A percentile compares a stretch with the other conserved stretches of the same genome.
Evolutionary conservation across 1,284 basidiomycete genomes (phyloP).

Genomic region (Exobasidium rhododendri): DNA sequence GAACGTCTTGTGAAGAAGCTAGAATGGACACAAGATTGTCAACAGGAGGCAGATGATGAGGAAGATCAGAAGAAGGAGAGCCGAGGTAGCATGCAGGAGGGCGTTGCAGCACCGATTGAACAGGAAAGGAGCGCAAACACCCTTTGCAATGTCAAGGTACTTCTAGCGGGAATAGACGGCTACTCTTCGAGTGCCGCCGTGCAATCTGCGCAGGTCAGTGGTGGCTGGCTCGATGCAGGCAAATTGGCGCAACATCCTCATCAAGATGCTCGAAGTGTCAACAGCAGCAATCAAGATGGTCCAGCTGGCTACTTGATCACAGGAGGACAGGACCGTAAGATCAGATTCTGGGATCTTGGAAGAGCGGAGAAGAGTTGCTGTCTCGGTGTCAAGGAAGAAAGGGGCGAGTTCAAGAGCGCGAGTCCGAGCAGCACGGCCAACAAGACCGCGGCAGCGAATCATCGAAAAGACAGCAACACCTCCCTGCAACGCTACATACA

Average conservation of each 20-base stretch:
- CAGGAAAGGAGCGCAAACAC: not conserved
- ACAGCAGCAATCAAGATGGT: constrained; percentile 11
- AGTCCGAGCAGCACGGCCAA: not conserved
- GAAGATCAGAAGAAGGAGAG: not conserved
- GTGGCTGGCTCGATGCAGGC: constrained; percentile 46
- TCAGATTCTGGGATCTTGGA: constrained; percentile 76
- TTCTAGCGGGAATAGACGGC: constrained; percentile 38
- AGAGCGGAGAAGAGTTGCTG: constrained; percentile 61
- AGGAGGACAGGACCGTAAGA: constrained; percentile 74
- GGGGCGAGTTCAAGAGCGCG: constrained; percentile 17
- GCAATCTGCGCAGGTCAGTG: constrained; percentile 20
- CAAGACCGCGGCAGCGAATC: not conserved
- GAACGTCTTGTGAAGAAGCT: constrained; percentile 31
- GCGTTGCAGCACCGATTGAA: not conserved
- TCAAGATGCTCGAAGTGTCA: not conserved
- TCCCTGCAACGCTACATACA: not conserved
- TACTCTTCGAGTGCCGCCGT: constrained; percentile 22
- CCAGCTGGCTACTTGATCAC: constrained; percentile 70
- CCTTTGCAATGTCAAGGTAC: constrained; percentile 26
- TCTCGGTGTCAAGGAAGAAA: constrained; percentile 22
- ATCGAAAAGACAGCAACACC: not conserved
- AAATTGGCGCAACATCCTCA: constrained; percentile 22
- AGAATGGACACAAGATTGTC: constrained; percentile 8
- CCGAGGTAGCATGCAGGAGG: not conserved
- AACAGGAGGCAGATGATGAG: not conserved